phyloP scores from a whole-genome alignment of 257 asterid species.

The Hygrophila difformis region DNA sequence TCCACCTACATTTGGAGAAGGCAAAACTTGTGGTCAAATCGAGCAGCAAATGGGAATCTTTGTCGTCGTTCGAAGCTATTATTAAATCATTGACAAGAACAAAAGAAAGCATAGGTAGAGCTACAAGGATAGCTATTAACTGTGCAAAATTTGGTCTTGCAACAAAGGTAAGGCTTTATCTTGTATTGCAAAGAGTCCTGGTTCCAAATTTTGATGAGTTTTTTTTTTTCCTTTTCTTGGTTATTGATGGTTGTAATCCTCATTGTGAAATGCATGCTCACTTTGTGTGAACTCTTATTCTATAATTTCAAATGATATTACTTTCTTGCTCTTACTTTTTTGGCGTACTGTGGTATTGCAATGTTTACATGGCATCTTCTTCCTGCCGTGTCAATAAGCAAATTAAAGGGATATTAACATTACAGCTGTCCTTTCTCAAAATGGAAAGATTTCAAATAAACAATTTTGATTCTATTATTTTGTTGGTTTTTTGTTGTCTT shows the following conservation, averaged over 20 bases:
- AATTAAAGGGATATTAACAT: too few species aligned
- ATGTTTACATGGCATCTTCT: neutral
- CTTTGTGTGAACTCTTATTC: slow-evolving; percentile 2
- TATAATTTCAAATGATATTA: neutral
- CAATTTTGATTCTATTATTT: too few species aligned
- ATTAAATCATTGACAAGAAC: slow-evolving; percentile 73
- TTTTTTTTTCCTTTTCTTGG: neutral
- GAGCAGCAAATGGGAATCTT: slow-evolving; percentile 51
- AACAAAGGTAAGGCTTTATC: slow-evolving; percentile 48
- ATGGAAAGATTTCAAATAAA: too few species aligned
- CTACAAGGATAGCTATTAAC: slow-evolving; percentile 79
- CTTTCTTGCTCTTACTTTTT: neutral
- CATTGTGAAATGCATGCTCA: slow-evolving; percentile 1
- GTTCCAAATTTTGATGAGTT: slow-evolving; percentile 9
- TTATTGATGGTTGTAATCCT: slow-evolving; percentile 9
- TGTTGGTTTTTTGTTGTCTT: too few species aligned
- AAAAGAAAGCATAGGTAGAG: slow-evolving; percentile 77
- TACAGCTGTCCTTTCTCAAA: too few species aligned
- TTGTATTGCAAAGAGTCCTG: slow-evolving; percentile 3
- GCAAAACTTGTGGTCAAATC: slow-evolving; percentile 43
- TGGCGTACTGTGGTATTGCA: neutral
- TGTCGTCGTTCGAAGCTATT: slow-evolving; percentile 60
- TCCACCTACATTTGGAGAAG: slow-evolving; percentile 37
- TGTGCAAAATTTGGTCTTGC: slow-evolving; percentile 83
- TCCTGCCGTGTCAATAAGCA: neutral